Evolutionary conservation across 352 stramenopile genomes (phyloP), one percentile per base, ranked within the genome.

Genomic region (Phytopythium ostracodes): DNA sequence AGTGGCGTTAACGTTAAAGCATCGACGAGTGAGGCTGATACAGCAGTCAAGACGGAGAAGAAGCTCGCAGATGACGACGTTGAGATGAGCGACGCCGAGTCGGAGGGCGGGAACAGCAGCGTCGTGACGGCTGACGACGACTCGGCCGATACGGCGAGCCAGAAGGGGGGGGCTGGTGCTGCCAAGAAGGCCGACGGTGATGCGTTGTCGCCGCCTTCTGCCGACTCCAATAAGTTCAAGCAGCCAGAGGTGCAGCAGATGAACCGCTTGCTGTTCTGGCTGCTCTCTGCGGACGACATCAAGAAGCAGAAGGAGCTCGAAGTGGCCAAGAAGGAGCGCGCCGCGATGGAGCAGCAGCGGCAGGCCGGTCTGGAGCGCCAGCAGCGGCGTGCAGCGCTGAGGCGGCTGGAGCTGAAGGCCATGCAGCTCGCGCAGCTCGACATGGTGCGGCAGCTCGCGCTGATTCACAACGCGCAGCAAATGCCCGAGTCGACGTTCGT

Each of bases 201-300:
- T 5, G 38, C 20, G 10, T 50, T 58, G 27, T 47, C 42, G 15
- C 29, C 58, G 43, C 7, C 33, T 11, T 38, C 33, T 1, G 51
- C 55, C n/a, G 63, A 74, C 5, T 42, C 18, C 27, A 75, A 73
- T 49, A 79, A 77, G 38, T 96, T 92, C 59, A 93, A 92, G 66
- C 85, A 94, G 62, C 87, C 87, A 0, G 87, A 96, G 59, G 87
- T 96, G 60, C 87, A 96, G 64, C 81, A 91, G 57, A 96, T 96
- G 87, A 96, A 96, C 63, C 84, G 87, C 2, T 65, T 96, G 56
- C 67, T 96, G 36, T 79, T 89, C 42, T 96, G 87, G 87, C 66
- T 96, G 25, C 66, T 96, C 29, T 96, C 87, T 33, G 85, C 81
- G 1, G 87, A 96, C 47, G 87, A 96, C 36, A 83, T 90, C 43